Evolutionary conservation across 2,329 filamentous ascomycete species (phyloP).

Genomic region (Harringtonia aguacate): DNA sequence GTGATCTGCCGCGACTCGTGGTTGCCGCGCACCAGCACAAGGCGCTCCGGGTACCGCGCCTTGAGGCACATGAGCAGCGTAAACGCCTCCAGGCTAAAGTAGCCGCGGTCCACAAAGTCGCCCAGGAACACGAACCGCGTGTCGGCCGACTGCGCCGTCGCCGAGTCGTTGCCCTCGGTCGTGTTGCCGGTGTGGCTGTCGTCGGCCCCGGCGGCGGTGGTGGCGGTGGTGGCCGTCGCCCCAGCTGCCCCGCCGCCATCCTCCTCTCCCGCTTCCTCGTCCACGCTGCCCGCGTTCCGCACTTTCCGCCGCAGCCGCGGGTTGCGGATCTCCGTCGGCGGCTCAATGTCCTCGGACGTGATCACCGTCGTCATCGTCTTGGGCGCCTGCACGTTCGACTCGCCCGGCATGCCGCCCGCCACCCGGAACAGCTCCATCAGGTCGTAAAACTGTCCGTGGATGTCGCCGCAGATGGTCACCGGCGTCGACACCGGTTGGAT

Average conservation of each 20-base stretch:
- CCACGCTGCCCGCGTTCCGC: conserved; percentile 41
- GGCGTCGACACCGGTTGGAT: conserved; percentile 96
- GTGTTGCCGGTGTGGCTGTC: conserved; percentile 21
- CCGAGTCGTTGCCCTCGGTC: conserved; percentile 17
- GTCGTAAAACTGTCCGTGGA: conserved; percentile 98
- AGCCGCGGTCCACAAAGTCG: conserved; percentile 94
- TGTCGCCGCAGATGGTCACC: conserved; percentile 95
- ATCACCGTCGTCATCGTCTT: conserved; percentile 64
- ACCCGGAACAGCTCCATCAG: conserved; percentile 94
- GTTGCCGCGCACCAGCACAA: conserved; percentile 94
- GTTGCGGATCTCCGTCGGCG: conserved; percentile 78
- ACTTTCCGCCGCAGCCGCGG: conserved; percentile 82
- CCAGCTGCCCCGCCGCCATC: conserved; percentile 30
- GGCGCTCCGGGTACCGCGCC: conserved; percentile 78
- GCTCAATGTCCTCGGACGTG: conserved; percentile 84
- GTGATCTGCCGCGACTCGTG: conserved; percentile 97
- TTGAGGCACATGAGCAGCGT: conserved; percentile 95
- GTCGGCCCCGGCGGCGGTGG: conserved; percentile 17
- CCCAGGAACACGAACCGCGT: conserved; percentile 56
- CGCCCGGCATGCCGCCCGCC: conserved; percentile 90
- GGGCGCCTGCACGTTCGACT: conserved; percentile 58
- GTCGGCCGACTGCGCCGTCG: conserved; percentile 35
- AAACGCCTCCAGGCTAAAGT: conserved; percentile 97
- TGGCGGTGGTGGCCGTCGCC: conserved; percentile 19
- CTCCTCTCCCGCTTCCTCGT: conserved; percentile 26